Evolutionary conservation across 2,329 filamentous ascomycete genomes (phyloP).

Genomic region (Fusarium nygamai): DNA sequence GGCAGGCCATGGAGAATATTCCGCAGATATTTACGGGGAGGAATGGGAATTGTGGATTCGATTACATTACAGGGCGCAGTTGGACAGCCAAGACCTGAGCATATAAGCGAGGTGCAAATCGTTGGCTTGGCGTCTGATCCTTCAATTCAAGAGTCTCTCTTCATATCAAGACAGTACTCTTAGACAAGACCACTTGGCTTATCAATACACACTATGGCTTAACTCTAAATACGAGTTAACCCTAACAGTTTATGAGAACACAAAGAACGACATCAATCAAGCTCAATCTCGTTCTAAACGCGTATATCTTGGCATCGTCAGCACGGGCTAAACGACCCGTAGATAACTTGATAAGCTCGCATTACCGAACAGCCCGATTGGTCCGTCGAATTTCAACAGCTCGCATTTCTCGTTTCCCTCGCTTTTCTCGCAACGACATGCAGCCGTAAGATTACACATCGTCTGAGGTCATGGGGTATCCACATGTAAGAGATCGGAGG

Average conservation of each 20-base stretch:
- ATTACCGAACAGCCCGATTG: neutral
- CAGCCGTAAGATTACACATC: neutral
- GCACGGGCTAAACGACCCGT: neutral
- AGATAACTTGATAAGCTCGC: neutral
- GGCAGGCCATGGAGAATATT: neutral
- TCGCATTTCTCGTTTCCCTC: neutral
- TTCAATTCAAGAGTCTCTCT: neutral
- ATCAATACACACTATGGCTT: accelerated
- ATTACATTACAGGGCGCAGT: constrained; percentile 6
- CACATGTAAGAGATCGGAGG: neutral
- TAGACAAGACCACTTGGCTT: accelerated
- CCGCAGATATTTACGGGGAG: neutral
- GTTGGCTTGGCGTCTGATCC: constrained; percentile 13
- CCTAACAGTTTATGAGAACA: accelerated
- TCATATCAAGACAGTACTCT: too few species aligned
- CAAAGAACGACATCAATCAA: neutral
- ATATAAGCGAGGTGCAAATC: constrained; percentile 26
- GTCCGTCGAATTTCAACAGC: neutral
- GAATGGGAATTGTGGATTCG: constrained; percentile 10
- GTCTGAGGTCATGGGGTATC: neutral
- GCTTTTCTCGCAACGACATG: neutral
- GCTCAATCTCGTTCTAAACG: neutral
- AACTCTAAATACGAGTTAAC: neutral
- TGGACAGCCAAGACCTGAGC: constrained; percentile 6
- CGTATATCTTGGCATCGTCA: neutral